Base-by-base conservation (phyloP, 2,329 filamentous ascomycete genomes). In the Plectosphaerella plurivora region DNA sequence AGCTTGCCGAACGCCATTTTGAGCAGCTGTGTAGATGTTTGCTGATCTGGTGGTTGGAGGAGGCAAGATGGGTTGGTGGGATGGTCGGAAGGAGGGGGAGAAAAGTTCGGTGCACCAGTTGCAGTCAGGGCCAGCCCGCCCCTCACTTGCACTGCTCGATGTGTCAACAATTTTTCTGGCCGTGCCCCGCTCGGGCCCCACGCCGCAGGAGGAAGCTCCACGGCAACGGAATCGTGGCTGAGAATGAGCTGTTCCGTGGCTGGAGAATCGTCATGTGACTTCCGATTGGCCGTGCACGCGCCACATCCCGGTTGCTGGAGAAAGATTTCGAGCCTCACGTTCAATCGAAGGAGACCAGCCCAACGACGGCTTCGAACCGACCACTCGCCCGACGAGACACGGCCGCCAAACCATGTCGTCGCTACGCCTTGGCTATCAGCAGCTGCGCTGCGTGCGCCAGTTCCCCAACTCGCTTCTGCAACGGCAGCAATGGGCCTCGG, bases 1-100 rank as follows among this genome's bases (percentile, higher is more conserved):
- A 99, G 85, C 82, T 96, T 99, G 79, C 94, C 94, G 84, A 99
- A 97, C 72, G 89, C 82, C 88, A 96, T 95, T 74, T 83, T 90
- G 79, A 72, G 41, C 15, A 44, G 16, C 41, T 44, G 41, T 44
- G 41, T 16, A 44, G 41, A 61, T 59, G 59, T 55, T 62, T 52
- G 53, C 50, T 44, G 41, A 20, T 44, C 41, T 44, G n/a, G 41
- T 16, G 18, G 16, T 41, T 41, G 41, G 51, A 59, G 56, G 58
- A 55, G 56, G 59, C 52, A 52, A 51, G 59, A 54, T 60, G 58
- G 60, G 60, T 55, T 56, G 55, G 53, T 57, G 51, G 53, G 57
- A 60, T 52, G 52, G 51, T 55, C 55, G 56, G 54, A 59, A 63
- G 61, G 55, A 62, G 55, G 59, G 63, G 56, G 61, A 41, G 57